phyloP scores from a whole-genome alignment of 2,329 filamentous ascomycete species.

The Pyrenochaeta sp. region DNA sequence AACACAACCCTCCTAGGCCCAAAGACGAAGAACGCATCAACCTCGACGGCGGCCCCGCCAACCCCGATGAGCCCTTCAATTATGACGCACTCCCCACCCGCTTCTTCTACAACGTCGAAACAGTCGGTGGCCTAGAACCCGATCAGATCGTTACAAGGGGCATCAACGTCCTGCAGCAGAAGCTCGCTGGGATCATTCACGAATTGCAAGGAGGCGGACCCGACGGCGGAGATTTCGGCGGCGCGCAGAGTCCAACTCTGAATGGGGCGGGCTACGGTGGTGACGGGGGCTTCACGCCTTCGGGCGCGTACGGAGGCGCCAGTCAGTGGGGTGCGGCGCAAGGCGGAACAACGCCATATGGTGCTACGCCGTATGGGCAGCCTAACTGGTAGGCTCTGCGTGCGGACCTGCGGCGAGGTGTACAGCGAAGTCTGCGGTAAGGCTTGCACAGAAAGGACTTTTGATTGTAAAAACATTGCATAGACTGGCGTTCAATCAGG shows the following conservation, averaged over 20 bases:
- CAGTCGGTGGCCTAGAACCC: constrained; percentile 84
- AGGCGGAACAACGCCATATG: constrained; percentile 62
- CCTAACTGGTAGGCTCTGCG: constrained; percentile 22
- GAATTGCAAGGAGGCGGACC: constrained; percentile 63
- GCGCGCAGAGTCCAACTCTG: constrained; percentile 69
- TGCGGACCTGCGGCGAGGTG: constrained; percentile 4
- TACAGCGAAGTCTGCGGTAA: too few species aligned
- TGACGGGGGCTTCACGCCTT: constrained; percentile 70
- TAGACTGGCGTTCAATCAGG: constrained; percentile 33
- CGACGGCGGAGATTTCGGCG: constrained; percentile 63
- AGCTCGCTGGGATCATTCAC: constrained; percentile 81
- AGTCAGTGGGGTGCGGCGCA: constrained; percentile 66
- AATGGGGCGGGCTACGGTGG: constrained; percentile 61
- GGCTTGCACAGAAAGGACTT: background rate
- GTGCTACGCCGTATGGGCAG: constrained; percentile 67
- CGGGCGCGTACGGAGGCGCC: constrained; percentile 54
- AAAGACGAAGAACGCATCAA: constrained; percentile 81
- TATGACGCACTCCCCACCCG: constrained; percentile 83
- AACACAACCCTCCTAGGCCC: constrained; percentile 76
- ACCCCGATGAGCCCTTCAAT: constrained; percentile 87
- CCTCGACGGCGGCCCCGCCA: constrained; percentile 74
- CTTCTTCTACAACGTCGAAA: constrained; percentile 96
- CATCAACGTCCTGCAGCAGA: constrained; percentile 87
- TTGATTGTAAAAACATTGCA: constrained; percentile 26
- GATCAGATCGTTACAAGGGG: constrained; percentile 89